Evolutionary conservation across 768 basidiomycete species (phyloP), one percentile per base, ranked within the genome.

Genomic region (Pleurotus citrinopileatus): DNA sequence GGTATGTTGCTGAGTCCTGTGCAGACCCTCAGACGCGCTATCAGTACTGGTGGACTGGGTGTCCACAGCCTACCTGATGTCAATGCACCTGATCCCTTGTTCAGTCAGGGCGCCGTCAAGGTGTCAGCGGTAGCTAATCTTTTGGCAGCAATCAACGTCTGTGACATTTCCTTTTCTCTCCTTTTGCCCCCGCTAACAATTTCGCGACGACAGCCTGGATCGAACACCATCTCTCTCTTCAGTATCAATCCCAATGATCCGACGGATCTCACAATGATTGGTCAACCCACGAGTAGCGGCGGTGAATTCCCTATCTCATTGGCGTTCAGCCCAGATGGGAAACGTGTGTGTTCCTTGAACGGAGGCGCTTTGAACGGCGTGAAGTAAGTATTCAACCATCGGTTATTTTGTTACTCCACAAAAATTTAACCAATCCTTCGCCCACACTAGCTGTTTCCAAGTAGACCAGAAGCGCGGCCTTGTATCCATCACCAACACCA

Each of bases 301-400:
- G 79, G 80, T 13, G 75, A 82, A 51, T 81, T 80, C 70, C 79
- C 79, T 13, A 66, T 81, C 54, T 76, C 78, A 0, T 58, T 76
- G 7, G 69, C 73, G 8, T 64, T 74, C 52, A 73, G 71, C 54
- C 61, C 64, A 36, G 67, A 59, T 9, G 69, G 67, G 22, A 60
- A 56, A 54, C 65, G 60, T 48, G 65, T 73, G 23, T 77, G 75
- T 56, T 67, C 69, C 2, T 65, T 77, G 27, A 79, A 78, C 60
- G 73, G 76, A 25, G 77, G 78, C 12, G 63, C 62, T 12, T 58
- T 72, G 28, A 77, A 77, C 57, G 73, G 75, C 36, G 74, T 79
- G 54, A 72, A 61, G 69, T 74, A 54, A 59, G 53, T 52, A 52
- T 32, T n/a, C 27, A 37, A 17, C 13, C 5, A 7, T 47, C 15